Percentiles rank a stretch among this genome's conserved stretches.
Conservation (phyloP, 2,329 filamentous ascomycete species). For the Dactylonectria macrodidyma region DNA sequence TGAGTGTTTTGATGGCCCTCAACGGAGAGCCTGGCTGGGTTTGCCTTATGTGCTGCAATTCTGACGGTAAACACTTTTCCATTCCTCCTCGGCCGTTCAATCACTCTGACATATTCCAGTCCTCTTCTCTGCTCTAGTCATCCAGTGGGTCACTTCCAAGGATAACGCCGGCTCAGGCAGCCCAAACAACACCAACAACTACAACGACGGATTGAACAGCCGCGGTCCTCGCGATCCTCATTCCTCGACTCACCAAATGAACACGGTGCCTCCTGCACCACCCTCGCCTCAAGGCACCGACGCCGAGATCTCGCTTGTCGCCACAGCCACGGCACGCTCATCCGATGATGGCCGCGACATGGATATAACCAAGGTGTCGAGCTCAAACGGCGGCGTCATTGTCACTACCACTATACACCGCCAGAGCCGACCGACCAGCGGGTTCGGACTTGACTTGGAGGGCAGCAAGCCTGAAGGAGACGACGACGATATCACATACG, state of each 20-base stretch:
- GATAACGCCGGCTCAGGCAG: constrained; percentile 58
- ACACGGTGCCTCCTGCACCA: constrained; percentile 19
- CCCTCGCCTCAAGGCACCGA: constrained; percentile 40
- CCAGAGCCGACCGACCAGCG: constrained; percentile 49
- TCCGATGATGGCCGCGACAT: constrained; percentile 34
- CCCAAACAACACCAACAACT: constrained; percentile 28
- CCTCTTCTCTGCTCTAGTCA: constrained; percentile 72
- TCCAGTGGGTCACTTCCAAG: constrained; percentile 71
- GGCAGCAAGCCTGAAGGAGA: constrained; percentile 10
- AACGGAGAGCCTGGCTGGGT: constrained; percentile 76
- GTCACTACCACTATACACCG: constrained; percentile 57
- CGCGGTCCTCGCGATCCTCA: constrained; percentile 1
- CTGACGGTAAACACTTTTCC: constrained; percentile 64
- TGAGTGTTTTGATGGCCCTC: constrained; percentile 71
- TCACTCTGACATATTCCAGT: constrained; percentile 54
- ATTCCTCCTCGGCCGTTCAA: neutral
- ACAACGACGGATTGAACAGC: constrained; percentile 5
- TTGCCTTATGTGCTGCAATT: constrained; percentile 76
- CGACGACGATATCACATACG: constrained; percentile 34
- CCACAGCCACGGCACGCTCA: constrained; percentile 35
- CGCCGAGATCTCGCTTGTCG: constrained; percentile 48
- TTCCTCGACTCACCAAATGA: constrained; percentile 16
- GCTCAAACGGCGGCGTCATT: constrained; percentile 47
- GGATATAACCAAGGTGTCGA: constrained; percentile 39
- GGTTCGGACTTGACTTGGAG: constrained; percentile 22